Evolutionary conservation across 2,329 filamentous ascomycete genomes (phyloP).

Genomic region (Venturia effusa): DNA sequence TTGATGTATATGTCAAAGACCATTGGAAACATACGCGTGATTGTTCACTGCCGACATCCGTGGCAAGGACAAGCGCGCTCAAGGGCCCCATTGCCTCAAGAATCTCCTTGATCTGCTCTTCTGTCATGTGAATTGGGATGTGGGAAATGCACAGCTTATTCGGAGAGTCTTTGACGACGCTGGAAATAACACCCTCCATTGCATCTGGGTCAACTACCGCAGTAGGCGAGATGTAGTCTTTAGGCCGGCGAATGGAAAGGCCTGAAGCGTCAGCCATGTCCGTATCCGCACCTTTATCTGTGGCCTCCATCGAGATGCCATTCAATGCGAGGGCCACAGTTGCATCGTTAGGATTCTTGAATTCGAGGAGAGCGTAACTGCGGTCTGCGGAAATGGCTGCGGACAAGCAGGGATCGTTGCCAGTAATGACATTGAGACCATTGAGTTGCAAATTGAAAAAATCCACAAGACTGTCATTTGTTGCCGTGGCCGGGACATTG

Average conservation of each 20-base stretch:
- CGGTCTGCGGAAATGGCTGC: conserved; percentile 72
- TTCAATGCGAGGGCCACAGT: conserved; percentile 87
- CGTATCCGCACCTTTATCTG: conserved; percentile 45
- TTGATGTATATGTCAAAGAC: conserved; percentile 14
- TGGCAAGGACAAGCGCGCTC: conserved; percentile 83
- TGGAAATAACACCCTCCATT: conserved; percentile 67
- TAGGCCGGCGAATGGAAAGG: conserved; percentile 73
- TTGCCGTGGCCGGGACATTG: conserved; percentile 64
- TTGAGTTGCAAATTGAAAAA: conserved; percentile 98
- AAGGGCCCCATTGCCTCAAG: conserved; percentile 85
- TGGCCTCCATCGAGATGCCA: conserved; percentile 76
- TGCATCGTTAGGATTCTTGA: conserved; percentile 75
- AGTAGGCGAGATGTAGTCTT: conserved; percentile 78
- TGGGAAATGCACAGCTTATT: conserved; percentile 93
- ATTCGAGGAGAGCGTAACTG: conserved; percentile 80
- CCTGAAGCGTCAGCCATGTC: conserved; percentile 45
- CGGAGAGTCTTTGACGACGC: conserved; percentile 76
- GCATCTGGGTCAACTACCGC: conserved; percentile 64
- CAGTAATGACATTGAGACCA: conserved; percentile 83
- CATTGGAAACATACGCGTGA: conserved; percentile 56
- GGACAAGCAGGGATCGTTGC: conserved; percentile 71
- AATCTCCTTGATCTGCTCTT: conserved; percentile 86
- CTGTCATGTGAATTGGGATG: conserved; percentile 75
- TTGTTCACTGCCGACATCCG: conserved; percentile 68
- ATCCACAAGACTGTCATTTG: conserved; percentile 62